A percentile compares a stretch with the other conserved stretches of the same genome.
phyloP scores from a whole-genome alignment of 805 yeast genomes.

The Priceomyces fermenticarens region DNA sequence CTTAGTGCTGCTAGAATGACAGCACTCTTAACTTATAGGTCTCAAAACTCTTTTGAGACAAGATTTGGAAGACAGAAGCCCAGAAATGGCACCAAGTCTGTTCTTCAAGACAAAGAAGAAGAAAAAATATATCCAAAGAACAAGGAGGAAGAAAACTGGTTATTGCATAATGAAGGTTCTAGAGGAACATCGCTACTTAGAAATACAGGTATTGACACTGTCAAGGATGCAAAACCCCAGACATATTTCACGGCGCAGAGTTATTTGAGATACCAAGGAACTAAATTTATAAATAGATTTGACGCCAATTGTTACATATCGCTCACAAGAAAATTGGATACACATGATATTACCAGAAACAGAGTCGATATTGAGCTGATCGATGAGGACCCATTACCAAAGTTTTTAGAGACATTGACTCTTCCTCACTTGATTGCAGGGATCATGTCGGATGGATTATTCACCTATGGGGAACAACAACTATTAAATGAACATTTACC shows the following conservation, averaged over 20 bases:
- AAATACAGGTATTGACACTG: conserved; percentile 1
- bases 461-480: conserved; percentile 89
- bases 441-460: conserved; percentile 86
- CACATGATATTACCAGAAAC: conserved; percentile 90
- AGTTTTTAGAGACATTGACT: conserved; percentile 55
- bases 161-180: conserved; percentile 85
- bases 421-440: conserved; percentile 88
- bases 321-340: conserved; percentile 88
- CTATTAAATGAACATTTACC: conserved; percentile 74
- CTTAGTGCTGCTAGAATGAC: conserved; percentile 97
- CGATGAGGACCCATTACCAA: conserved; percentile 33
- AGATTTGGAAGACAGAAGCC: conserved; percentile 80
- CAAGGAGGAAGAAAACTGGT: conserved; percentile 71
- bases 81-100: background rate
- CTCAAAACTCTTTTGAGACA: conserved; percentile 86
- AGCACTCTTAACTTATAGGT: conserved; percentile 87
- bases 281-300: conserved; percentile 82
- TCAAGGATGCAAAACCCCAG: conserved; percentile 38
- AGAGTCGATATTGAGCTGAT: conserved; percentile 44
- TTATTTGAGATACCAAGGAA: conserved; percentile 90
- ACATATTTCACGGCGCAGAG: conserved; percentile 92
- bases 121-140: conserved; percentile 42
- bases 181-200: conserved; percentile 11
- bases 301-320: conserved; percentile 97
- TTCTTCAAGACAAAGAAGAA: conserved; percentile 11